phyloP scores from a whole-genome alignment of 2,329 filamentous ascomycete genomes.

The Fusarium guadeloupense region DNA sequence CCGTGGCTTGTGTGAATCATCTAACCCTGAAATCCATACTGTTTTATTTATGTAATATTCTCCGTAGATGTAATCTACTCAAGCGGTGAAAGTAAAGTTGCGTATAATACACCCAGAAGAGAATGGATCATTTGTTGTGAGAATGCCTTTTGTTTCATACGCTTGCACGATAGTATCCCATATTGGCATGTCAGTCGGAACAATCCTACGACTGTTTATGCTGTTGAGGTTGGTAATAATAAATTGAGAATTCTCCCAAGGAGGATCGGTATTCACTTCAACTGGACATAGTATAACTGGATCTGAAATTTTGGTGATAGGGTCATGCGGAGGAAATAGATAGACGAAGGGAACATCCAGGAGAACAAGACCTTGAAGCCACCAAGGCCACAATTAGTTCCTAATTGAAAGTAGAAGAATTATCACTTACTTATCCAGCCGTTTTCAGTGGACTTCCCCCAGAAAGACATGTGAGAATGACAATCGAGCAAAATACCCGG shows the following conservation, averaged over 20 bases:
- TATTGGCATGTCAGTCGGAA: background rate
- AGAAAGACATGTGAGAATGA: too few relatives aligned
- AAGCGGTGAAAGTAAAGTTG: background rate
- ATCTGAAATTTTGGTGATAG: too few relatives aligned
- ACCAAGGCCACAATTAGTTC: rapidly evolving
- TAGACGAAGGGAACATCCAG: background rate
- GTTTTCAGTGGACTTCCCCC: background rate
- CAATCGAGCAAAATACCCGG: too few relatives aligned
- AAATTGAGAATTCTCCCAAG: too few relatives aligned
- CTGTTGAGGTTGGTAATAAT: background rate
- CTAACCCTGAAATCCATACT: rapidly evolving
- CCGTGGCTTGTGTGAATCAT: rapidly evolving
- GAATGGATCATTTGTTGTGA: background rate
- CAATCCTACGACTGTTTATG: background rate
- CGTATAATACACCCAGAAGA: background rate
- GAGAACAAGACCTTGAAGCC: background rate
- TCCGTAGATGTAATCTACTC: background rate
- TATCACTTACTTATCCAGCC: background rate
- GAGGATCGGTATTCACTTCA: too few relatives aligned
- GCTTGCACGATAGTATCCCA: background rate
- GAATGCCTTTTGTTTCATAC: background rate
- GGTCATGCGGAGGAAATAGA: background rate
- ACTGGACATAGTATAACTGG: too few relatives aligned
- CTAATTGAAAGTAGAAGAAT: rapidly evolving
- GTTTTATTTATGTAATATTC: rapidly evolving